Conservation (phyloP, 2,329 filamentous ascomycete genomes). For the Pestalotiopsis sp. region DNA sequence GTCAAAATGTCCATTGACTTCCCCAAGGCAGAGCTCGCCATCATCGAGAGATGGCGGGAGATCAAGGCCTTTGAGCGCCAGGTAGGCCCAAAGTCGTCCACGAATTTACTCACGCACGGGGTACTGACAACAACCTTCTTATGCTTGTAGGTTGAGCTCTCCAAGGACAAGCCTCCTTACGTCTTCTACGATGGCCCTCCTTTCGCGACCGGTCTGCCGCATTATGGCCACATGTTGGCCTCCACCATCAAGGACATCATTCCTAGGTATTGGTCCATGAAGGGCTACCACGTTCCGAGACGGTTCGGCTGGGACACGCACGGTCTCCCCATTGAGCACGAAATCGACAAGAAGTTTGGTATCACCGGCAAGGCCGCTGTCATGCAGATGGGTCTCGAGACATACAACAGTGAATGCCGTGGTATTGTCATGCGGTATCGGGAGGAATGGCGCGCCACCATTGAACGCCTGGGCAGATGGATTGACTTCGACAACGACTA, state of each 20-base stretch:
- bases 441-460: conserved; percentile 82
- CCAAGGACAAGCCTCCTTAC: conserved; percentile 79
- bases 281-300: conserved; percentile 88
- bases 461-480: conserved; percentile 90
- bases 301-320: conserved; percentile 97
- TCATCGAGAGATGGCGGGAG: conserved; percentile 86
- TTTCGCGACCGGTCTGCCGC: conserved; percentile 72
- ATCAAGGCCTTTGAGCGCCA: conserved; percentile 90
- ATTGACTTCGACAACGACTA: conserved; percentile 98
- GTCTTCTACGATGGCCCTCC: conserved; percentile 93
- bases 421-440: conserved; percentile 93
- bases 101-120: not conserved
- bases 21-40: conserved; percentile 84
- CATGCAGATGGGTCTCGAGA: conserved; percentile 79
- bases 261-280: conserved; percentile 96
- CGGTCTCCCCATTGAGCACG: conserved; percentile 92
- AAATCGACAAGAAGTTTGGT: conserved; percentile 94
- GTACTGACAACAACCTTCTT: not conserved
- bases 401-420: conserved; percentile 90
- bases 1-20: conserved; percentile 82
- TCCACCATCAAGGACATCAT: conserved; percentile 98
- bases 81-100: conserved; percentile 45
- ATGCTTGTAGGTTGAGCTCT: conserved; percentile 67
- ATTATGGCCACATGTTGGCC: conserved; percentile 77
- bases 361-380: conserved; percentile 89